phyloP scores from a whole-genome alignment of 306 rosid species.

The Pterocarpus macrocarpus region DNA sequence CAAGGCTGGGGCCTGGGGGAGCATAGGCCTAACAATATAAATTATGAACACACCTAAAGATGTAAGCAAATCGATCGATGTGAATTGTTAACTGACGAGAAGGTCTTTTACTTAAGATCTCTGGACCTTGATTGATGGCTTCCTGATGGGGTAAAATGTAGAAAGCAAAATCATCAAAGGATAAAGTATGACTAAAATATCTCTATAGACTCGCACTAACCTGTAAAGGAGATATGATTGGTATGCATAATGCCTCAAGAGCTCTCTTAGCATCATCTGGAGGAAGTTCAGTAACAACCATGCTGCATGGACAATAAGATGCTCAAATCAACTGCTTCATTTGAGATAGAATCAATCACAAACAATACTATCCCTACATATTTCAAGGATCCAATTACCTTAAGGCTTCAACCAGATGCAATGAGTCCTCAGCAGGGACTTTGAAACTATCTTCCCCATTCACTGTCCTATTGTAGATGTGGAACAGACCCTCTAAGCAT shows the following conservation, averaged over 20 bases:
- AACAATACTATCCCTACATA: constrained; percentile 20
- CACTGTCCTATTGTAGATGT: constrained; percentile 84
- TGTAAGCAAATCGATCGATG: constrained; percentile 95
- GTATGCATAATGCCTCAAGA: constrained; percentile 92
- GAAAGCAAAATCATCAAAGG: constrained; percentile 44
- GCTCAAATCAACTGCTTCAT: constrained; percentile 44
- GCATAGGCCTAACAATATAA: constrained; percentile 33
- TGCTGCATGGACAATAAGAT: constrained; percentile 60
- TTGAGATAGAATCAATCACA: constrained; percentile 44
- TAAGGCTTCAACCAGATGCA: constrained; percentile 96
- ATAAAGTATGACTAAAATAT: background rate
- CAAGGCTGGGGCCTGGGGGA: constrained; percentile 27
- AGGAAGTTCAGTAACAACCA: constrained; percentile 95
- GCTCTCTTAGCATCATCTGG: constrained; percentile 89
- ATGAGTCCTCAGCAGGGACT: constrained; percentile 92
- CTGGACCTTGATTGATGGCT: constrained; percentile 85
- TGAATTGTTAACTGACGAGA: constrained; percentile 93
- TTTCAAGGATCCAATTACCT: constrained; percentile 62
- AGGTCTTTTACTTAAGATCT: constrained; percentile 76
- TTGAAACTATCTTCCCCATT: constrained; percentile 90
- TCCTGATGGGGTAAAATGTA: constrained; percentile 70
- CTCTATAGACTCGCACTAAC: constrained; percentile 56
- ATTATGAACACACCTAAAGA: constrained; percentile 74
- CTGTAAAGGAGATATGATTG: constrained; percentile 93
- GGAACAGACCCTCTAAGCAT: constrained; percentile 91